A percentile compares a stretch with the other conserved stretches of the same genome.
These are phyloP conservation scores for Hanseniaspora clermontiae DNA, from an alignment of 805 yeast genomes.

Conservation along the genomic window DNA sequence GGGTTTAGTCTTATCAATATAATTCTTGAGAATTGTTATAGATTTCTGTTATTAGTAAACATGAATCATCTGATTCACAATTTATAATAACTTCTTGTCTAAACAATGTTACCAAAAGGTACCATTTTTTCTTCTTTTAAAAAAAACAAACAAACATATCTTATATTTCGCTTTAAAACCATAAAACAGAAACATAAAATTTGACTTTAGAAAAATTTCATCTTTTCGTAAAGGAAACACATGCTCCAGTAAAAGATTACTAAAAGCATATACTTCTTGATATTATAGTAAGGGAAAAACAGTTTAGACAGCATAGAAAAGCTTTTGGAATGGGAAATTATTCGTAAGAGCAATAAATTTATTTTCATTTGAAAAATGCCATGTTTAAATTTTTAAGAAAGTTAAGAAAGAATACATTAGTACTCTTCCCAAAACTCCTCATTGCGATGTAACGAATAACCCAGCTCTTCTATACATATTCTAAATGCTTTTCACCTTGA, in stretches of 20 bases:
- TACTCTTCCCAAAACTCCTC: neutral
- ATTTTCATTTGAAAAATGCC: slow-evolving; percentile 6
- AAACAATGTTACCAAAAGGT: neutral
- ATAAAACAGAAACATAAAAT: neutral
- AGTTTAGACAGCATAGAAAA: neutral
- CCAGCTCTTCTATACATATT: slow-evolving; percentile 3
- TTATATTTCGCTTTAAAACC: too few species aligned
- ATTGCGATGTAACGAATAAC: slow-evolving; percentile 10
- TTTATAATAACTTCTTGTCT: neutral
- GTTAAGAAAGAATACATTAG: neutral
- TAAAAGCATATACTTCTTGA: neutral
- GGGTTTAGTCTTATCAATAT: neutral
- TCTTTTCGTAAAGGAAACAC: neutral
- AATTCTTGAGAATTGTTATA: neutral
- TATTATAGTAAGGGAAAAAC: neutral
- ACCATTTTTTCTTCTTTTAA: too few species aligned
- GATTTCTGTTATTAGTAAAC: neutral
- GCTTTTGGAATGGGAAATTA: neutral
- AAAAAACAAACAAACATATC: neutral
- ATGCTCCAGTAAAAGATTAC: neutral
- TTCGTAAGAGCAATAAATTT: slow-evolving; percentile 11
- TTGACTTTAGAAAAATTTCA: neutral
- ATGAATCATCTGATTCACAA: neutral
- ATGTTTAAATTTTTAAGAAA: neutral
- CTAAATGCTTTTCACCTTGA: neutral